Percentiles rank a stretch among this genome's conserved stretches.
phyloP scores from a whole-genome alignment of 257 asterid species.

The Solanum appendiculatum region DNA sequence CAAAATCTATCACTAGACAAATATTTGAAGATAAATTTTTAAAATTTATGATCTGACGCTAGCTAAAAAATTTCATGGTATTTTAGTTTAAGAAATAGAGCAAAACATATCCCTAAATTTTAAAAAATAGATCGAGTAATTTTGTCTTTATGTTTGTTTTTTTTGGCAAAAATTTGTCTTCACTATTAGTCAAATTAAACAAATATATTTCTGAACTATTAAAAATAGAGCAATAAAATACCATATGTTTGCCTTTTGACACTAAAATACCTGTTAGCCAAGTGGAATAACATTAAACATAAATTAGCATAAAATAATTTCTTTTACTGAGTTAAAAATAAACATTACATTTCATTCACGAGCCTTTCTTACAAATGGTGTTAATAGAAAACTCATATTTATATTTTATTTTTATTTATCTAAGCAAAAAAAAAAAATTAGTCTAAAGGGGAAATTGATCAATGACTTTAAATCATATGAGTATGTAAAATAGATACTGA shows the following conservation, averaged over 20 bases:
- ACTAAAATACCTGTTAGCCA: too few species aligned
- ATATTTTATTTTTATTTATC: neutral
- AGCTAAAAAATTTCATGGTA: neutral
- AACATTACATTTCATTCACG: too few species aligned
- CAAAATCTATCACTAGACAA: rapidly evolving
- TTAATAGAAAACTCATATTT: neutral
- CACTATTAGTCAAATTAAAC: too few species aligned
- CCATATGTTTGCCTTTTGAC: too few species aligned
- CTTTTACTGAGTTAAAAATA: too few species aligned
- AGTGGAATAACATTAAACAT: too few species aligned
- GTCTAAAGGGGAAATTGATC: neutral
- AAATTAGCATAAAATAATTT: neutral
- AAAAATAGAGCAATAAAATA: neutral
- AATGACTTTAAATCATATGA: neutral
- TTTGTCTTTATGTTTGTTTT: neutral
- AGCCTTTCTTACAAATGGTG: neutral
- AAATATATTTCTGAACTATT: neutral
- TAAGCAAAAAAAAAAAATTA: neutral
- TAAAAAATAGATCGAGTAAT: neutral
- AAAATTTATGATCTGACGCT: neutral
- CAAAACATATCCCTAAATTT: too few species aligned
- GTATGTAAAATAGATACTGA: neutral
- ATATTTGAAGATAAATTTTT: neutral
- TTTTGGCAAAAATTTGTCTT: neutral
- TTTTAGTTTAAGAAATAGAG: neutral